phyloP scores from a whole-genome alignment of 768 basidiomycete genomes.

The Rhizopogon vesiculosus region DNA sequence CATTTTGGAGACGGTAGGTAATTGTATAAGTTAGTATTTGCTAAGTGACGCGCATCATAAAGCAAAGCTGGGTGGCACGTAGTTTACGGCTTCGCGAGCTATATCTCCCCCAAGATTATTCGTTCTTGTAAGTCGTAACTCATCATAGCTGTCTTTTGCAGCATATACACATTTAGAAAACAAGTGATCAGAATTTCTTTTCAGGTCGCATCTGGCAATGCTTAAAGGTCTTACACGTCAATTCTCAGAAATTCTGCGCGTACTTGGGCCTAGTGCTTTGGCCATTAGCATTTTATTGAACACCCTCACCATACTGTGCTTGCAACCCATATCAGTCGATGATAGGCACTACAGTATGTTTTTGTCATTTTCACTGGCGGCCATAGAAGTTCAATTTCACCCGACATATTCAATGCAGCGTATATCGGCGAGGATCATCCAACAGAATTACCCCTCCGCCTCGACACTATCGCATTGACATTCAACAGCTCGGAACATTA shows the following conservation, averaged over 20 bases:
- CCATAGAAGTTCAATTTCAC: not conserved
- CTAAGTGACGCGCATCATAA: no score
- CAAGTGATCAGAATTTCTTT: no score
- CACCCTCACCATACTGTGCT: not conserved
- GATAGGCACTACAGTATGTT: conserved; percentile 1
- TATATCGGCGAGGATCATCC: conserved; percentile 24
- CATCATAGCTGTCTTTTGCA: not conserved
- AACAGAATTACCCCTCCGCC: conserved; percentile 10
- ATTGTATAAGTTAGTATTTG: no score
- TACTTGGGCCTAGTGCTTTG: not conserved
- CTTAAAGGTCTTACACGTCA: not conserved
- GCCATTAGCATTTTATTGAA: not conserved
- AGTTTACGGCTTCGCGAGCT: not conserved
- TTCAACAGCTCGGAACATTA: conserved; percentile 26
- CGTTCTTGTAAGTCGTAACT: no score
- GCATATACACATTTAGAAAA: not conserved
- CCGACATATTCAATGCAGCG: conserved; percentile 10
- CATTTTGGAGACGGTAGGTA: no score
- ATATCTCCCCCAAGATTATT: no score
- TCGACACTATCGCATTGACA: conserved; percentile 7
- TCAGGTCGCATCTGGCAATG: not conserved
- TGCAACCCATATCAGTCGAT: not conserved
- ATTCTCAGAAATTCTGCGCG: not conserved
- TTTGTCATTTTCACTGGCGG: not conserved
- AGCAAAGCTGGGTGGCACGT: no score